A percentile compares a stretch with the other conserved stretches of the same genome.
Conservation (phyloP, 2,329 filamentous ascomycete species). For the Sphaerostilbella broomeana region DNA sequence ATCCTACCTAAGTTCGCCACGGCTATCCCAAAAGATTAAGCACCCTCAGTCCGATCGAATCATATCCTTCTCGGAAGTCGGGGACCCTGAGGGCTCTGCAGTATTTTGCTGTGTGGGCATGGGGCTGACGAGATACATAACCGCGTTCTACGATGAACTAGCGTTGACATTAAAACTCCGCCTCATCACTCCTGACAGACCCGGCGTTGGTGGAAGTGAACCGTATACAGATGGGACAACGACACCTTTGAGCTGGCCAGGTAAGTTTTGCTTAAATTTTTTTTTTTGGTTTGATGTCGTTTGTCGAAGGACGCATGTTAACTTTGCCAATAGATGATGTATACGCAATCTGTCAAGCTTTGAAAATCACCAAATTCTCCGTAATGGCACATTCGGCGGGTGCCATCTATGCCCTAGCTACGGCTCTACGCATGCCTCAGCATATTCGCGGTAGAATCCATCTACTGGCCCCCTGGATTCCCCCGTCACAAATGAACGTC, state of each 20-base stretch:
- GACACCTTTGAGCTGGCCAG: slow-evolving; percentile 89
- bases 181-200: slow-evolving; percentile 87
- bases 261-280: slow-evolving; percentile 43
- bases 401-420: slow-evolving; percentile 95
- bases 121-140: slow-evolving; percentile 93
- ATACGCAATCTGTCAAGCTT: slow-evolving; percentile 81
- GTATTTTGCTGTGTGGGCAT: slow-evolving; percentile 97
- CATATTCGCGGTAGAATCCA: slow-evolving; percentile 93
- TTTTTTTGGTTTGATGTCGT: not conserved
- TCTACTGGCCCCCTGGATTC: slow-evolving; percentile 92
- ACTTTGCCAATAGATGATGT: slow-evolving; percentile 58
- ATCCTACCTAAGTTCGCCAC: slow-evolving; percentile 73
- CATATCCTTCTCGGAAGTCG: slow-evolving; percentile 95
- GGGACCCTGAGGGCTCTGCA: slow-evolving; percentile 82
- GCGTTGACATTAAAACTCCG: slow-evolving; percentile 81
- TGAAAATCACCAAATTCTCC: slow-evolving; percentile 94
- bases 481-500: slow-evolving; percentile 83
- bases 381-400: slow-evolving; percentile 93
- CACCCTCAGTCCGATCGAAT: slow-evolving; percentile 80
- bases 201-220: slow-evolving; percentile 89
- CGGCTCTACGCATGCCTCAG: slow-evolving; percentile 89
- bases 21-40: slow-evolving; percentile 79
- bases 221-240: slow-evolving; percentile 73
- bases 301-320: slow-evolving; percentile 17
- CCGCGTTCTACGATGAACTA: slow-evolving; percentile 94